A percentile compares a stretch with the other conserved stretches of the same genome.
These are phyloP conservation scores for Neurospora sublineolata DNA, from an alignment of 495 filamentous ascomycete genomes.

Conservation along the genomic window DNA sequence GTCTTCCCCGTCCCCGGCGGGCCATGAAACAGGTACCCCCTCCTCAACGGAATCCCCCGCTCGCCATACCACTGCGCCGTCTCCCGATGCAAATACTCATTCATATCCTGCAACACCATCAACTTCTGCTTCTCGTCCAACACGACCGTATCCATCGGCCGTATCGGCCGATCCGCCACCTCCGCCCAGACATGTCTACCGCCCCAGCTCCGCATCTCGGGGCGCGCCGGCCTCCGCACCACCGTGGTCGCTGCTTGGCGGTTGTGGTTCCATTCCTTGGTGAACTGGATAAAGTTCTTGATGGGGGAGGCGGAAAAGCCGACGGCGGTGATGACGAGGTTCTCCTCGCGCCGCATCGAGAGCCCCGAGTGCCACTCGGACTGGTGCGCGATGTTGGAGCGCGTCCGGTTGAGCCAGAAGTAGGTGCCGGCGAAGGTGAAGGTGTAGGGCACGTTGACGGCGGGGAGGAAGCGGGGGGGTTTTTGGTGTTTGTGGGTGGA, in stretches of 20 bases:
- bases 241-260: slow-evolving; percentile 32
- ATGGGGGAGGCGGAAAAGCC: slow-evolving; percentile 43
- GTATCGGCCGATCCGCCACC: slow-evolving; percentile 56
- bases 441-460: slow-evolving; percentile 22
- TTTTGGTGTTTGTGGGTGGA: slow-evolving; percentile 30
- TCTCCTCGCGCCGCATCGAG: slow-evolving; percentile 12
- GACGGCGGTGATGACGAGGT: slow-evolving; percentile 30
- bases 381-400: background rate
- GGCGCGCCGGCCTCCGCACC: slow-evolving; percentile 6
- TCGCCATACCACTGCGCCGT: slow-evolving; percentile 68
- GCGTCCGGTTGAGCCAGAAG: slow-evolving; percentile 27
- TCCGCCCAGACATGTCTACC: slow-evolving; percentile 46
- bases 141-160: slow-evolving; percentile 75
- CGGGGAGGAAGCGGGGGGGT: slow-evolving; percentile 28
- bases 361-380: background rate
- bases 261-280: slow-evolving; percentile 41
- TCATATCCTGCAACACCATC: slow-evolving; percentile 64
- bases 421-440: slow-evolving; percentile 33
- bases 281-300: slow-evolving; percentile 47
- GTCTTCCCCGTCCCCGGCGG: slow-evolving; percentile 60
- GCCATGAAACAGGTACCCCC: slow-evolving; percentile 76
- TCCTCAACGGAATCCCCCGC: slow-evolving; percentile 79
- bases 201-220: slow-evolving; percentile 19
- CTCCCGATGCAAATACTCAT: slow-evolving; percentile 70
- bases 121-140: slow-evolving; percentile 66